Conservation (phyloP, 2,329 filamentous ascomycete genomes). For the Phaeophleospora eucalypticola region DNA sequence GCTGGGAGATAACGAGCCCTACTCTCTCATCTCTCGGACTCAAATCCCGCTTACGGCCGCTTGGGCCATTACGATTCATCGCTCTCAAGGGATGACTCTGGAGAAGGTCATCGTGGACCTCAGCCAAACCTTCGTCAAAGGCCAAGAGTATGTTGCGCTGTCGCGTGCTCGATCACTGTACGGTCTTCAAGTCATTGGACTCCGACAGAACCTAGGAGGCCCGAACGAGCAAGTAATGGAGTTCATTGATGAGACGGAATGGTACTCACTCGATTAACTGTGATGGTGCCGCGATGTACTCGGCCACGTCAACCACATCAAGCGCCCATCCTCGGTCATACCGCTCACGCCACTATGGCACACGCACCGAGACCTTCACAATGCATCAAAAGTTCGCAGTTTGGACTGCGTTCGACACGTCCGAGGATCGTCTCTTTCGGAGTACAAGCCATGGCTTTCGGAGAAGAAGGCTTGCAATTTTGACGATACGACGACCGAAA, state of each 20-base stretch:
- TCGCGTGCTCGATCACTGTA: neutral
- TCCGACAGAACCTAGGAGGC: neutral
- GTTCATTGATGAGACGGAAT: neutral
- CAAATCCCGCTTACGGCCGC: slow-evolving; percentile 58
- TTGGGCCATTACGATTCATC: slow-evolving; percentile 46
- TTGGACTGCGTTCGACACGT: too few species aligned
- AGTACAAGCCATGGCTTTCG: too few species aligned
- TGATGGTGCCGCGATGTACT: too few species aligned
- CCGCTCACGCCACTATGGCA: too few species aligned
- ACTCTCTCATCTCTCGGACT: slow-evolving; percentile 51
- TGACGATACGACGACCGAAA: too few species aligned
- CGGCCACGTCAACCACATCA: too few species aligned
- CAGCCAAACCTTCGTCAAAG: neutral
- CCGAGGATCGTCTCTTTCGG: too few species aligned
- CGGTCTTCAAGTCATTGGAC: neutral
- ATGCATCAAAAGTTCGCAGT: too few species aligned
- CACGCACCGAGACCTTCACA: too few species aligned
- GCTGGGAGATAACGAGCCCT: slow-evolving; percentile 44
- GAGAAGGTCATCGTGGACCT: slow-evolving; percentile 32
- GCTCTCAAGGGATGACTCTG: slow-evolving; percentile 35
- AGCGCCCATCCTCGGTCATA: too few species aligned
- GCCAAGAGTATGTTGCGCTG: neutral
- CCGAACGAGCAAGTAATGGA: neutral
- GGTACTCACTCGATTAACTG: too few species aligned
- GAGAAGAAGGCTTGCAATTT: too few species aligned